phyloP scores from a whole-genome alignment of 2,329 filamentous ascomycete genomes.

The Epichloe amarillans region DNA sequence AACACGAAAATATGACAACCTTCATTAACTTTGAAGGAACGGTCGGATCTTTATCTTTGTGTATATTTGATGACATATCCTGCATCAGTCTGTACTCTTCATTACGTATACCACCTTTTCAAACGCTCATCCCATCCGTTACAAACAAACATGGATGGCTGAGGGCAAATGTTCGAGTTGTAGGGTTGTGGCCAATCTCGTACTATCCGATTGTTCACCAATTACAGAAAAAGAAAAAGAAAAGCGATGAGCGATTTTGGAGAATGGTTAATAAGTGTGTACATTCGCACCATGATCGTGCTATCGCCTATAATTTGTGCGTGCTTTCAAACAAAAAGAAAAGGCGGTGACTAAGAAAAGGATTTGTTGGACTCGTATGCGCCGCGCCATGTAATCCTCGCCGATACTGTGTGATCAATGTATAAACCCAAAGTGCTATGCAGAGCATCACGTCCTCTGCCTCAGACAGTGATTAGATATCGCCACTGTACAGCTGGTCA shows the following conservation, averaged over 20 bases:
- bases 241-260: background rate
- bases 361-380: background rate
- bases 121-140: background rate
- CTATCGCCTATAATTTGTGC: background rate
- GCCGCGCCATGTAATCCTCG: background rate
- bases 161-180: background rate
- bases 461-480: background rate
- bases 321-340: background rate
- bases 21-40: background rate
- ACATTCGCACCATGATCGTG: background rate
- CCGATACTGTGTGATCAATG: background rate
- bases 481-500: slow-evolving; percentile 11
- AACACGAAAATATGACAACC: background rate
- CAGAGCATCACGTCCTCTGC: background rate
- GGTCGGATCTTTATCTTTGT: background rate
- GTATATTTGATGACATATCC: slow-evolving; percentile 12
- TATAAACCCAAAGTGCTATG: background rate
- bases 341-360: background rate
- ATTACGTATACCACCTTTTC: background rate
- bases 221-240: background rate
- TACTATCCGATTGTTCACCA: background rate
- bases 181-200: background rate
- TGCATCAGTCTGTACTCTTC: slow-evolving; percentile 5
- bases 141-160: background rate
- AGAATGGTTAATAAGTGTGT: background rate